These are phyloP conservation scores for Acanthamoeba royreba DNA, from an alignment of 208 protist species.

Conservation along the genomic window DNA sequence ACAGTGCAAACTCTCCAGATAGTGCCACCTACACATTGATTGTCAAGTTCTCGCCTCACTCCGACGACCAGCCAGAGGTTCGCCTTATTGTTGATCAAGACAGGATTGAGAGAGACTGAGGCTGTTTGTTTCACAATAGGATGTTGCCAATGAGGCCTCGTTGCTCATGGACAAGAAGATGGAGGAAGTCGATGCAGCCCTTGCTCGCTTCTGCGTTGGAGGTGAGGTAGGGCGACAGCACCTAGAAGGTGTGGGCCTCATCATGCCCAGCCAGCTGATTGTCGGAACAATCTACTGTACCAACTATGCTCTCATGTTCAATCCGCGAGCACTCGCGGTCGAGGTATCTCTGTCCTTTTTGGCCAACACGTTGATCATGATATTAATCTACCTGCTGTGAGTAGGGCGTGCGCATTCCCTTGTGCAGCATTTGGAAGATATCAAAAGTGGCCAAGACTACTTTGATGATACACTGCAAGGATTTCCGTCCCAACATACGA, in stretches of 20 bases:
- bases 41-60: neutral
- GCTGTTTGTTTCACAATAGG: too few relatives aligned
- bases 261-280: conserved; percentile 13
- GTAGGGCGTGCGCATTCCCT: neutral
- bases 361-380: neutral
- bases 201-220: neutral
- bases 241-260: neutral
- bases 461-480: neutral
- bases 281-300: neutral
- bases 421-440: neutral
- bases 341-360: neutral
- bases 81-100: neutral
- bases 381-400: neutral
- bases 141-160: too few relatives aligned
- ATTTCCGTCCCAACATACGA: neutral
- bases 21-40: neutral
- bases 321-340: neutral
- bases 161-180: too few relatives aligned
- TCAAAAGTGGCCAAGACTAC: neutral
- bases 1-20: neutral
- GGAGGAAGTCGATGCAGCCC: neutral
- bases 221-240: neutral
- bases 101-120: too few relatives aligned
- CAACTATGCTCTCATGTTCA: conserved; percentile 17
- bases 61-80: neutral